These are phyloP conservation scores for Cutaneotrichosporon curvatum DNA, from an alignment of 1,284 basidiomycete genomes.

Conservation along the genomic window DNA sequence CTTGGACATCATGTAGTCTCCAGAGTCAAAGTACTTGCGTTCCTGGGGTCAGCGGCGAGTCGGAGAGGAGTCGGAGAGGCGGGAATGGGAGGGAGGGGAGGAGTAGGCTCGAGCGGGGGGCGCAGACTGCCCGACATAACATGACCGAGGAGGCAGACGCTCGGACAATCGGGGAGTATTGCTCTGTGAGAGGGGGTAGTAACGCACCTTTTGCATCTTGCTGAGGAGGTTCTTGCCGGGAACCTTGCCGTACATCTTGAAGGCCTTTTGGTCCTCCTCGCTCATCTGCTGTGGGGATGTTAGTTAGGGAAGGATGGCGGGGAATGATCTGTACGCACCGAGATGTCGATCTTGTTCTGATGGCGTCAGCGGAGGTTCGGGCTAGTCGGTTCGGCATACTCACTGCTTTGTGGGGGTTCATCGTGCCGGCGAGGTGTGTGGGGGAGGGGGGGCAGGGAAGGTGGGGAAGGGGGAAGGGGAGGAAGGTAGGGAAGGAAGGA, in stretches of 20 bases:
- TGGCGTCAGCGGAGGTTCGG: constrained; percentile 7
- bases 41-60: constrained; percentile 54
- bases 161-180: no score
- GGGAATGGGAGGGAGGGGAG: no score
- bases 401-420: constrained; percentile 44
- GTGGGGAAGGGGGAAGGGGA: not conserved
- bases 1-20: constrained; percentile 92
- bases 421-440: constrained; percentile 14
- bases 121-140: not conserved
- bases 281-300: constrained; percentile 69
- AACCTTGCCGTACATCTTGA: constrained; percentile 88
- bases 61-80: no score
- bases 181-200: no score
- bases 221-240: constrained; percentile 85
- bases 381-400: no score
- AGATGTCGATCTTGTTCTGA: constrained; percentile 47
- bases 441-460: not conserved
- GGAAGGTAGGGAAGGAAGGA: no score
- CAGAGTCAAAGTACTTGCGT: constrained; percentile 96
- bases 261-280: constrained; percentile 88
- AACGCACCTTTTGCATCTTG: constrained; percentile 87
- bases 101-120: no score
- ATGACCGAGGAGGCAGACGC: no score
- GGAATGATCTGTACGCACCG: constrained; percentile 31
- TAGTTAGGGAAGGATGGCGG: not conserved